Conservation (phyloP, 192 early-diverging fungal genomes). For the Mortierella claussenii region DNA sequence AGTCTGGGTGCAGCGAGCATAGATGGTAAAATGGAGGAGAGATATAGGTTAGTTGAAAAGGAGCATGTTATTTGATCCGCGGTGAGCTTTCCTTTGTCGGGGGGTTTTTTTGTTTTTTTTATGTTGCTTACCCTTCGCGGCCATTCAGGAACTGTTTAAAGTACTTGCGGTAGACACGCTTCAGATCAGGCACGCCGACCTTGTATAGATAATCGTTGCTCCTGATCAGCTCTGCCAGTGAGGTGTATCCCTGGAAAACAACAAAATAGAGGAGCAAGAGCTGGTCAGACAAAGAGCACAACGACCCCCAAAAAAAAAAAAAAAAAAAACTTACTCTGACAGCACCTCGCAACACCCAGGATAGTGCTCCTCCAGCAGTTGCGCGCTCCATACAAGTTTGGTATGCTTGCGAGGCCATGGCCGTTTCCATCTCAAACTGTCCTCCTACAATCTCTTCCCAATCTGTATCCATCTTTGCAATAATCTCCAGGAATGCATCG, state of each 20-base stretch:
- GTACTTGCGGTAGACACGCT: conserved; percentile 64
- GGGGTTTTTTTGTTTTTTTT: no score
- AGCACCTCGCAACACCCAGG: conserved; percentile 48
- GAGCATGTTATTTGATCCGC: background rate
- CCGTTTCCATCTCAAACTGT: conserved; percentile 50
- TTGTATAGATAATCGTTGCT: conserved; percentile 57
- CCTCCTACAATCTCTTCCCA: conserved; percentile 39
- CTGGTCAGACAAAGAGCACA: background rate
- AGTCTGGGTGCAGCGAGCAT: background rate
- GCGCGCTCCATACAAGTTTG: conserved; percentile 51
- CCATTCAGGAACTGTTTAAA: conserved; percentile 68
- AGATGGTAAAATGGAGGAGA: no score
- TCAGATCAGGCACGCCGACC: conserved; percentile 62
- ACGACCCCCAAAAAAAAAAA: background rate
- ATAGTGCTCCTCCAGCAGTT: conserved; percentile 40
- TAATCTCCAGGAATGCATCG: conserved; percentile 52
- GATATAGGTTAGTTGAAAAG: no score
- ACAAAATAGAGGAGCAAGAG: background rate
- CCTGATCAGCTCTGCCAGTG: conserved; percentile 61
- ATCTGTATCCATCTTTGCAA: conserved; percentile 43
- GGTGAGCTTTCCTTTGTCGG: no score
- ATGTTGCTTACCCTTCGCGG: conserved; percentile 34
- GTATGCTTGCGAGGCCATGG: conserved; percentile 44
- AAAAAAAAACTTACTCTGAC: conserved; percentile 17
- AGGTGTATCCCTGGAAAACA: conserved; percentile 58